These are phyloP conservation scores for Gastrolobium villosum DNA, from an alignment of 306 rosid genomes.

Conservation along the genomic window DNA sequence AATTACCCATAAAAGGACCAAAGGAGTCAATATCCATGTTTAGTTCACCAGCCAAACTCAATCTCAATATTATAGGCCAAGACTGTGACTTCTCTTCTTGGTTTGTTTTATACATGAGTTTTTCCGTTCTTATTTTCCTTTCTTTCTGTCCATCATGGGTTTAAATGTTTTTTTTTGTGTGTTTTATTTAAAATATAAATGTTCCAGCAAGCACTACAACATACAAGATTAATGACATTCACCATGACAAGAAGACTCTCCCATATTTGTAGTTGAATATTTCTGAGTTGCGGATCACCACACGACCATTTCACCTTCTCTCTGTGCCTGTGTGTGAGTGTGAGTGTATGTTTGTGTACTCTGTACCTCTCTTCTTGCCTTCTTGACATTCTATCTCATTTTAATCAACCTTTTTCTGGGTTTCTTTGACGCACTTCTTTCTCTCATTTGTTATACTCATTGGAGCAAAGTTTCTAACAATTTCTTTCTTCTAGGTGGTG, in stretches of 20 bases:
- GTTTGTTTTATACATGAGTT: too few relatives aligned
- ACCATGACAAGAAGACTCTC: slow-evolving; percentile 53
- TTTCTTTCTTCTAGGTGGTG: slow-evolving; percentile 38
- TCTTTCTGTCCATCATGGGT: background rate
- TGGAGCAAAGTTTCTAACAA: slow-evolving; percentile 38
- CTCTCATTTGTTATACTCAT: slow-evolving; percentile 32
- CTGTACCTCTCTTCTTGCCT: background rate
- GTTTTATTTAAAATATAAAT: slow-evolving; percentile 49
- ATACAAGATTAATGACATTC: slow-evolving; percentile 52
- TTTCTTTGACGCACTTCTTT: slow-evolving; percentile 45
- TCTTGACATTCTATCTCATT: background rate
- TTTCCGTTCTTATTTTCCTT: background rate
- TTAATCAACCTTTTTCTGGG: background rate
- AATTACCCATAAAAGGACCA: slow-evolving; percentile 28
- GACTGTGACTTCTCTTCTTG: too few relatives aligned
- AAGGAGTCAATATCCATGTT: slow-evolving; percentile 34
- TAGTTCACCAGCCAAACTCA: slow-evolving; percentile 6
- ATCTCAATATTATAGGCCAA: background rate
- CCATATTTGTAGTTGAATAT: slow-evolving; percentile 43
- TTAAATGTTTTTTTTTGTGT: background rate
- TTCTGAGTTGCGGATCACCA: slow-evolving; percentile 74
- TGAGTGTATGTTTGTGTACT: background rate
- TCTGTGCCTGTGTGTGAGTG: background rate
- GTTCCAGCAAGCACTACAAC: slow-evolving; percentile 50
- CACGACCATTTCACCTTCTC: slow-evolving; percentile 71